phyloP scores from a whole-genome alignment of 495 filamentous ascomycete species.

The Chaetomium fimeti region DNA sequence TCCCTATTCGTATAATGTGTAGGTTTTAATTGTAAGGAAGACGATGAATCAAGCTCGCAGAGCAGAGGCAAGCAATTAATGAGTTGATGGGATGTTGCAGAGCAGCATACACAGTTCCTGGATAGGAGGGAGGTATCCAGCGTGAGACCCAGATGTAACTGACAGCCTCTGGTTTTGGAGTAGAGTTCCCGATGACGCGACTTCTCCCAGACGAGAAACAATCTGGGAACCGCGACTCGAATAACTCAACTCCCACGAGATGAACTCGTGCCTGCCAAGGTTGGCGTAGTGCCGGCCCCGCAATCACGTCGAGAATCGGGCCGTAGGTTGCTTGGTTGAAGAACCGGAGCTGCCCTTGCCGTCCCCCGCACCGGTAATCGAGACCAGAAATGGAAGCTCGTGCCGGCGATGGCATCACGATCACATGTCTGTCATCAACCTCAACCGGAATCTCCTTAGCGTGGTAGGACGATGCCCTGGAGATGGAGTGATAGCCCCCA shows the following conservation, averaged over 20 bases:
- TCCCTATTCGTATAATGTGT: too few relatives aligned
- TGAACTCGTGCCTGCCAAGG: too few relatives aligned
- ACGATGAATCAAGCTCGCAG: not conserved
- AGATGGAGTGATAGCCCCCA: not conserved
- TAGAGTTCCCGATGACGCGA: too few relatives aligned
- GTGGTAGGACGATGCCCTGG: not conserved
- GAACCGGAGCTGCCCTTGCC: constrained; percentile 3
- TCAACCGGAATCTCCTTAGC: not conserved
- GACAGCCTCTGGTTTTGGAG: too few relatives aligned
- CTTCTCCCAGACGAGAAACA: too few relatives aligned
- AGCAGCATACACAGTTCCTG: too few relatives aligned
- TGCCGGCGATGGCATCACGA: constrained; percentile 9
- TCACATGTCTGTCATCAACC: not conserved
- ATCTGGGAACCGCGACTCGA: too few relatives aligned
- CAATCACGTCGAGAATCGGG: constrained; percentile 20
- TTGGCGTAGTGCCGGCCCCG: not conserved
- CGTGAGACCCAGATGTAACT: not conserved
- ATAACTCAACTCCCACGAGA: too few relatives aligned
- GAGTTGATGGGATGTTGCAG: too few relatives aligned
- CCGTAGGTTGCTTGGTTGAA: constrained; percentile 17
- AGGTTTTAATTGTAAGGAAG: not conserved
- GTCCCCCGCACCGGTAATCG: constrained; percentile 23
- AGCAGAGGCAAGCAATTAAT: not conserved
- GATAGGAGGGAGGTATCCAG: not conserved
- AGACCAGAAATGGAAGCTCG: constrained; percentile 23